phyloP scores from a whole-genome alignment of 441 rosid species.

The Jatropha podagrica region DNA sequence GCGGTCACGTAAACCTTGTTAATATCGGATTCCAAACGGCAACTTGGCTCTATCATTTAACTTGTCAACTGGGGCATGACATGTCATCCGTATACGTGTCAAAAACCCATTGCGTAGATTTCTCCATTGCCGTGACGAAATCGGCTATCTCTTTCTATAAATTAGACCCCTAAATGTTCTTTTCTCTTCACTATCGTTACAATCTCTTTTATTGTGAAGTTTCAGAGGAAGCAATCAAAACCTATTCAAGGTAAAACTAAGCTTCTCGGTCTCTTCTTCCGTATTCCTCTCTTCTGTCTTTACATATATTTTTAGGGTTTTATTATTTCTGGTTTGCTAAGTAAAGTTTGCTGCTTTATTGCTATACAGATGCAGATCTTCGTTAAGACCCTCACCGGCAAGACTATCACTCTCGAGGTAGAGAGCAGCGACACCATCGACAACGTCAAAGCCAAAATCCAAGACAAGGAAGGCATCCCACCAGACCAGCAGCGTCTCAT shows the following conservation, averaged over 20 bases:
- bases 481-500: slow-evolving; percentile 39
- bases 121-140: background rate
- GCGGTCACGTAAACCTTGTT: background rate
- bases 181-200: background rate
- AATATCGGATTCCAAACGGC: slow-evolving; percentile 15
- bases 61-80: slow-evolving; percentile 9
- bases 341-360: background rate
- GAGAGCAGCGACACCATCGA: slow-evolving; percentile 26
- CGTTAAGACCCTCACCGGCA: slow-evolving; percentile 35
- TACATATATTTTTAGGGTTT: background rate
- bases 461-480: slow-evolving; percentile 42
- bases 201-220: background rate
- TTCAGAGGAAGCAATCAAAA: background rate
- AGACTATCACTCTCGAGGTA: slow-evolving; percentile 33
- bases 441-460: slow-evolving; percentile 43
- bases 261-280: no score
- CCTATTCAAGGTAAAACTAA: background rate
- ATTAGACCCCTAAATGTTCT: background rate
- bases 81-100: slow-evolving; percentile 8
- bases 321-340: background rate
- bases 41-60: background rate
- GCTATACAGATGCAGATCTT: slow-evolving; percentile 37
- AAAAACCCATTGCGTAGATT: background rate
- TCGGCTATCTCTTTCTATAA: slow-evolving; percentile 11
- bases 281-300: background rate